Conservation (phyloP, 2,329 filamentous ascomycete genomes). For the Pyricularia pennisetigena region DNA sequence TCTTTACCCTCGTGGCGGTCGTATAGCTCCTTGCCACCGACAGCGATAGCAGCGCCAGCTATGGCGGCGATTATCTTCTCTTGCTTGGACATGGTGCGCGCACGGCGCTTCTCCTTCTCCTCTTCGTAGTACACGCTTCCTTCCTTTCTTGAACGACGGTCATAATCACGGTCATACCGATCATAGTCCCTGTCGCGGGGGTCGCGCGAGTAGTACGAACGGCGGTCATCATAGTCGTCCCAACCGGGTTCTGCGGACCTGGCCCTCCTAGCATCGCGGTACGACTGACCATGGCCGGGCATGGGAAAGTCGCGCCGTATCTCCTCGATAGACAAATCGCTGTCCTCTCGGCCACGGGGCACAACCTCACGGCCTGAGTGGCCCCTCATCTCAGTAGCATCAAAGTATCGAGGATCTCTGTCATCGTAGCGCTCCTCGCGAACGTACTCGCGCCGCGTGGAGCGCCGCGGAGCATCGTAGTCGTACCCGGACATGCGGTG, state of each 20-base stretch:
- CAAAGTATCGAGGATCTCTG: conserved; percentile 41
- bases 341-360: conserved; percentile 58
- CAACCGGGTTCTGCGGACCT: conserved; percentile 56
- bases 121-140: conserved; percentile 43
- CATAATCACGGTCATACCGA: conserved; percentile 31
- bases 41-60: conserved; percentile 53
- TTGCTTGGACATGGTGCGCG: conserved; percentile 47
- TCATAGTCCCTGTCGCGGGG: conserved; percentile 33
- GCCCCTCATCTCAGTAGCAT: conserved; percentile 37
- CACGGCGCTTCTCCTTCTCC: conserved; percentile 44
- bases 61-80: conserved; percentile 59
- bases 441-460: conserved; percentile 30
- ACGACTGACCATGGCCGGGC: conserved; percentile 37
- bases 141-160: conserved; percentile 40
- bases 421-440: conserved; percentile 43
- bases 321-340: conserved; percentile 69
- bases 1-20: conserved; percentile 50
- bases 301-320: conserved; percentile 78
- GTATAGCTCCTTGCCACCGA: conserved; percentile 56
- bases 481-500: conserved; percentile 39
- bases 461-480: conserved; percentile 32
- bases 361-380: conserved; percentile 42
- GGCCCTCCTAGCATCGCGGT: conserved; percentile 44
- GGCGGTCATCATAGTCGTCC: conserved; percentile 44
- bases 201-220: conserved; percentile 19